Evolutionary conservation across 2,329 filamentous ascomycete genomes (phyloP).

Genomic region (Fusarium circinatum): DNA sequence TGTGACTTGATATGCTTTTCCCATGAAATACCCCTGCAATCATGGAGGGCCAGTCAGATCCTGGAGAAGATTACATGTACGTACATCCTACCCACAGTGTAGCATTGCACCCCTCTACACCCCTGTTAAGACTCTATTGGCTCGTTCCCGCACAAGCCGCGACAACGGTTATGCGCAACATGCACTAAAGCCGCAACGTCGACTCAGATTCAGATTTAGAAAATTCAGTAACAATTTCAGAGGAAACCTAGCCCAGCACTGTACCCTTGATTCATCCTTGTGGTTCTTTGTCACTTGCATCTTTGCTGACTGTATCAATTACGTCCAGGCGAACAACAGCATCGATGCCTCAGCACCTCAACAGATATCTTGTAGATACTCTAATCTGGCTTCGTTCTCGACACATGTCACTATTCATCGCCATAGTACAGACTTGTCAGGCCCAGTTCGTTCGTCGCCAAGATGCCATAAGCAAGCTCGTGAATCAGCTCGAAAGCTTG

Average conservation of each 20-base stretch:
- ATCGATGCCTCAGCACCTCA: neutral
- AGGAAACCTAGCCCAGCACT: constrained; percentile 47
- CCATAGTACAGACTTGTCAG: neutral
- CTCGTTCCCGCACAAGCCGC: constrained; percentile 49
- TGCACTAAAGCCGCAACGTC: constrained; percentile 61
- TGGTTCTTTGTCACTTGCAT: constrained; percentile 22
- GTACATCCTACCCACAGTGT: constrained; percentile 17
- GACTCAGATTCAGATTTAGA: constrained; percentile 47
- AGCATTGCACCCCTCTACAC: constrained; percentile 41
- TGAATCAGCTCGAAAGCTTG: constrained; percentile 1
- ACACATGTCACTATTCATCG: neutral
- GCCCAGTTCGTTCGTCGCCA: neutral
- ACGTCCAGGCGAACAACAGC: constrained; percentile 5
- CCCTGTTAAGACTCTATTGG: constrained; percentile 51
- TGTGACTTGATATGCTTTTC: constrained; percentile 24
- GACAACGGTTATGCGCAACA: constrained; percentile 65
- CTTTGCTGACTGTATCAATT: constrained; percentile 15
- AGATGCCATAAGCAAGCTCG: neutral
- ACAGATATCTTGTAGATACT: neutral
- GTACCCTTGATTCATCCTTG: constrained; percentile 24
- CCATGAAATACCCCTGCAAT: constrained; percentile 26
- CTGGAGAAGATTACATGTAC: constrained; percentile 13
- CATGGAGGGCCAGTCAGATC: constrained; percentile 18
- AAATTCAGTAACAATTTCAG: constrained; percentile 55
- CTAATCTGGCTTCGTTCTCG: neutral